Evolutionary conservation across 2,329 filamentous ascomycete species (phyloP).

Genomic region (Pyrenophora seminiperda): DNA sequence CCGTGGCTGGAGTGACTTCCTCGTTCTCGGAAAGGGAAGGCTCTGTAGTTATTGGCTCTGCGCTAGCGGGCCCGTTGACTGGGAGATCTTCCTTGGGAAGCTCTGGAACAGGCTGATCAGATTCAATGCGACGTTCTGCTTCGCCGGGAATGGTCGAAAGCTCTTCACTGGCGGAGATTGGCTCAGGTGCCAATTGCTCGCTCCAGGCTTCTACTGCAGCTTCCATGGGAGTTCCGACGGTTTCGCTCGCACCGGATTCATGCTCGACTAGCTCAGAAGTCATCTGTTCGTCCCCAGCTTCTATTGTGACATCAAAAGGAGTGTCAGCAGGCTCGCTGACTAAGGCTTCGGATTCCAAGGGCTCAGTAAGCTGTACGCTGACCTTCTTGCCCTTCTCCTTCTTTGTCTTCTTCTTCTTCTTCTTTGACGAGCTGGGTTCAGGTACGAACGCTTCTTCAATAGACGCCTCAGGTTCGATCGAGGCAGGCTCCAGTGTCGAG

Average conservation of each 20-base stretch:
- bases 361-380: slow-evolving; percentile 14
- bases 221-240: slow-evolving; percentile 1
- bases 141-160: slow-evolving; percentile 6
- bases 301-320: neutral
- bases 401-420: slow-evolving; percentile 33
- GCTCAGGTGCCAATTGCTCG: slow-evolving; percentile 7
- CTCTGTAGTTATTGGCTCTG: neutral
- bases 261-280: neutral
- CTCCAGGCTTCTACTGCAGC: slow-evolving; percentile 4
- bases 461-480: slow-evolving; percentile 6
- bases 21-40: slow-evolving; percentile 4
- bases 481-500: neutral
- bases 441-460: slow-evolving; percentile 17
- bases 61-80: neutral
- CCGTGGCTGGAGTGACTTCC: slow-evolving; percentile 6
- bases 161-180: neutral
- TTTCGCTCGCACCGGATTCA: neutral
- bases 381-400: slow-evolving; percentile 30
- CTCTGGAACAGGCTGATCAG: neutral
- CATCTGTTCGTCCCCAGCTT: neutral
- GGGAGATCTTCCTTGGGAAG: no score
- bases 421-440: slow-evolving; percentile 21
- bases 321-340: neutral
- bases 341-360: slow-evolving; percentile 3
- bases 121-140: neutral